These are phyloP conservation scores for Hawksworthiomyces lignivorus DNA, from an alignment of 2,329 filamentous ascomycete species.

Conservation along the genomic window DNA sequence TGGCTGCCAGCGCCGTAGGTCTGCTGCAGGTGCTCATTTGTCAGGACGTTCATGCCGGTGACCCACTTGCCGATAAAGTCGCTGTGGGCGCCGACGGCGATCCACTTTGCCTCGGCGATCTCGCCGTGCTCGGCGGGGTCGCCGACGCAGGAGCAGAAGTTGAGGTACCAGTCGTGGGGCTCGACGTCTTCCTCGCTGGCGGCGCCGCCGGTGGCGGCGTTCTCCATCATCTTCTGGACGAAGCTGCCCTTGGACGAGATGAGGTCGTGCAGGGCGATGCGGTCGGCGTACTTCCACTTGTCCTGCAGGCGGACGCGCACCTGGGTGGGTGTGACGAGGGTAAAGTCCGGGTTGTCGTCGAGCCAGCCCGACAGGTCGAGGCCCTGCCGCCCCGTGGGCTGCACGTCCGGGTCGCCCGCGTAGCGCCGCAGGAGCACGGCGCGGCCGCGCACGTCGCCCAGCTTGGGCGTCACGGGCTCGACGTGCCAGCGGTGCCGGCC, in stretches of 20 bases:
- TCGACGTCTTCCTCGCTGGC: conserved; percentile 13
- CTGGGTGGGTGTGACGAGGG: conserved; percentile 30
- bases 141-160: conserved; percentile 35
- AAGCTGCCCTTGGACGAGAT: conserved; percentile 30
- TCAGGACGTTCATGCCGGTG: conserved; percentile 33
- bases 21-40: conserved; percentile 25
- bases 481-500: conserved; percentile 50
- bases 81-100: conserved; percentile 36
- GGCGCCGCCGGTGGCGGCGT: conserved; percentile 19
- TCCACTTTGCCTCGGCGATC: conserved; percentile 32
- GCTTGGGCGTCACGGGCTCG: conserved; percentile 47
- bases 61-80: conserved; percentile 32
- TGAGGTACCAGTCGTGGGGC: conserved; percentile 22
- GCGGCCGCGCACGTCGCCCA: conserved; percentile 58
- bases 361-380: conserved; percentile 45
- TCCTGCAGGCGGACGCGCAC: conserved; percentile 36
- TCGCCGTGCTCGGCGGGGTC: conserved; percentile 28
- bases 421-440: conserved; percentile 60
- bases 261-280: conserved; percentile 29
- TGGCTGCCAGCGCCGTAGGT: conserved; percentile 17
- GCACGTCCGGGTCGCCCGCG: conserved; percentile 32
- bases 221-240: conserved; percentile 29
- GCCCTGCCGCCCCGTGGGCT: conserved; percentile 23
- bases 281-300: conserved; percentile 35
- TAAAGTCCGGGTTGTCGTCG: conserved; percentile 56